phyloP scores from a whole-genome alignment of 2,329 filamentous ascomycete genomes.

The Pseudopyrenochaeta lycopersici region DNA sequence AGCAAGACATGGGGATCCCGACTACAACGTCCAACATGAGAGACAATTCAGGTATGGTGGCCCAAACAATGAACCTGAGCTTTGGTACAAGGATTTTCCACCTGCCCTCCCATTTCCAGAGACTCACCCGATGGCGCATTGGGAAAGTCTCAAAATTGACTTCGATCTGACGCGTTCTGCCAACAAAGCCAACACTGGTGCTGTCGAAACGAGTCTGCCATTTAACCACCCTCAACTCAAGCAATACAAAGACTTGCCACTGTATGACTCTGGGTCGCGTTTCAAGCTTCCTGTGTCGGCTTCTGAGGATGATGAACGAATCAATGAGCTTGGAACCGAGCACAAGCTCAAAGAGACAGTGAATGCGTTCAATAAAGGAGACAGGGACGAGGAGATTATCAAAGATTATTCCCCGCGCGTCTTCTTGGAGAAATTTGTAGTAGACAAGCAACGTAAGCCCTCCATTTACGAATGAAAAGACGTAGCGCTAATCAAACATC shows the following conservation, averaged over 20 bases:
- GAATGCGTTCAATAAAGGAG: slow-evolving; percentile 16
- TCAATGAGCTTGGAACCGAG: slow-evolving; percentile 9
- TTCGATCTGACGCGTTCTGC: slow-evolving; percentile 30
- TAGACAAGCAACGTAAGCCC: slow-evolving; percentile 8
- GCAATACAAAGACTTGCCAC: slow-evolving; percentile 13
- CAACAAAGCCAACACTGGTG: slow-evolving; percentile 13
- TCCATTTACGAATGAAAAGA: background rate
- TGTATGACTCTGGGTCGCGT: slow-evolving; percentile 39
- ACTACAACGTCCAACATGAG: slow-evolving; percentile 5
- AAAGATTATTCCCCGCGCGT: slow-evolving; percentile 29
- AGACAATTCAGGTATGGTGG: slow-evolving; percentile 37
- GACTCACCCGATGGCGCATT: slow-evolving; percentile 35
- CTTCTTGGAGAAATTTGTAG: slow-evolving; percentile 24
- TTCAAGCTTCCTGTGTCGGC: slow-evolving; percentile 32
- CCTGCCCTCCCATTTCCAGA: slow-evolving; percentile 38
- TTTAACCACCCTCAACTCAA: slow-evolving; percentile 20
- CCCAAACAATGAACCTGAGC: slow-evolving; percentile 29
- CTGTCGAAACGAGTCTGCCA: slow-evolving; percentile 24
- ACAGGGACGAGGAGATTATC: background rate
- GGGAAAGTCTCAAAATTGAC: slow-evolving; percentile 41
- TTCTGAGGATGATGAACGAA: background rate
- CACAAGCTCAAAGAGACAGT: slow-evolving; percentile 10
- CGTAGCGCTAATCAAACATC: background rate
- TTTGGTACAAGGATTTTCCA: slow-evolving; percentile 30
- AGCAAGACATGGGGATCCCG: background rate